Conservation (phyloP, 495 filamentous ascomycete genomes). For the Xylaria scruposa region DNA sequence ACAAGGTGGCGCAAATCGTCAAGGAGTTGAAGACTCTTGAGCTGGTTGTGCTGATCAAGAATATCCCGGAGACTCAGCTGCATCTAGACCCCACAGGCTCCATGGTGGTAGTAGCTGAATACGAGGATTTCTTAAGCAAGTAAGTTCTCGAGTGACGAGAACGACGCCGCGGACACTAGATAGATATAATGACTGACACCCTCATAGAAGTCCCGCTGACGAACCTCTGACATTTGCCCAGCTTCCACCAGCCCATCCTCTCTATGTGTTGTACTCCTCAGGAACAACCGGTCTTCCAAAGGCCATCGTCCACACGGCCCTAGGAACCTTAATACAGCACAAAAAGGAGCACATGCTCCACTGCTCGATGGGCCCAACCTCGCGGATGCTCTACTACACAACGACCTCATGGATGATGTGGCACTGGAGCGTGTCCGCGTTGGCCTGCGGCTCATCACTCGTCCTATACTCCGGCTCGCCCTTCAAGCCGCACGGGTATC, state of each 20-base stretch:
- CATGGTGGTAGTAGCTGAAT: slow-evolving; percentile 57
- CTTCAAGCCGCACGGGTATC: slow-evolving; percentile 63
- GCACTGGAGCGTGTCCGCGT: slow-evolving; percentile 89
- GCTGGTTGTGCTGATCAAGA: slow-evolving; percentile 73
- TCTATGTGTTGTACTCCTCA: slow-evolving; percentile 87
- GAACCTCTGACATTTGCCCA: slow-evolving; percentile 70
- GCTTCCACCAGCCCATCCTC: slow-evolving; percentile 79
- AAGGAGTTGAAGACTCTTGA: slow-evolving; percentile 64
- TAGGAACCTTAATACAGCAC: slow-evolving; percentile 89
- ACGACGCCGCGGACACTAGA: not conserved
- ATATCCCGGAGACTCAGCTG: slow-evolving; percentile 56
- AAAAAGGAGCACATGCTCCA: slow-evolving; percentile 93
- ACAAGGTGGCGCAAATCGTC: slow-evolving; percentile 76
- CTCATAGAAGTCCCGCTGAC: slow-evolving; percentile 41
- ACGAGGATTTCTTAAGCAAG: slow-evolving; percentile 45
- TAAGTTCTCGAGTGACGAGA: slow-evolving; percentile 25
- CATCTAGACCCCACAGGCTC: slow-evolving; percentile 56
- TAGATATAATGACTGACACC: slow-evolving; percentile 23
- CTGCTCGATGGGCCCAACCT: slow-evolving; percentile 65
- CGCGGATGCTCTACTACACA: slow-evolving; percentile 79
- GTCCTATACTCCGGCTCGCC: slow-evolving; percentile 90
- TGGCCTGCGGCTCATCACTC: slow-evolving; percentile 79
- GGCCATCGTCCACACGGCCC: slow-evolving; percentile 87
- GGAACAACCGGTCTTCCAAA: slow-evolving; percentile 92
- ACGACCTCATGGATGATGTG: slow-evolving; percentile 98